Evolutionary conservation across 2,329 filamentous ascomycete genomes (phyloP), one percentile per base, ranked within the genome.

Genomic region (Fusarium neocosmosporiellum): DNA sequence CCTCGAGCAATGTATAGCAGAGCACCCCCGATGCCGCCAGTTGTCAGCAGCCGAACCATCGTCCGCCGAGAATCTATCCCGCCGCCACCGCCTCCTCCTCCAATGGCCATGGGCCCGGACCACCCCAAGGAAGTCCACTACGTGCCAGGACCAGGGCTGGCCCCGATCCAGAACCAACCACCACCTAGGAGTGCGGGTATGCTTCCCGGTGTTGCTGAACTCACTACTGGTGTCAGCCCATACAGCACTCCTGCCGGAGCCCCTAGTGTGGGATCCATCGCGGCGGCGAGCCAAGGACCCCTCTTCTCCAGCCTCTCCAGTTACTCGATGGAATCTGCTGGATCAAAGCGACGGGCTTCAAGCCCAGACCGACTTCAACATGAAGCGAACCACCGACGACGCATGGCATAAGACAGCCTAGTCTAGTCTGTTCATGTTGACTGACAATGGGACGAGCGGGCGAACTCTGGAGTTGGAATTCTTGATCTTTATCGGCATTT

Each of bases 221-320:
- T 92, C 74, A 92, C 90, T 2, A 91, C 89, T 0, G 90, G 90
- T 14, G 84, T 91, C 34, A 90, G 87, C 71, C 88, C 89, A 1
- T 91, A 91, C 77, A 88, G 83, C 71, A 88, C 87, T n/a, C 87
- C 88, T 6, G 70, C 75, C 3, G 73, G 77, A 43, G 41, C 86
- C 9, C 81, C 84, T 4, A 83, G 77, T 41, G 63, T 75, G 31
- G 72, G 75, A 18, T 55, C 73, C 16, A 68, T 71, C 31, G 79
- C 53, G 82, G 83, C 68, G 79, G 81, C 29, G 76, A 81, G 31
- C 77, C 83, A 65, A 83, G 83, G 78, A 68, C 81, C 74, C 50
- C 57, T 76, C 27, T 75, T 82, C 53, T 80, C 80, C 6, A 73
- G 71, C 18, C 84, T 86, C 64, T 77, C 77, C 13, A 72, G 73